Conservation (phyloP, 108 stramenopile species). For the Stephanodiscus triporus region DNA sequence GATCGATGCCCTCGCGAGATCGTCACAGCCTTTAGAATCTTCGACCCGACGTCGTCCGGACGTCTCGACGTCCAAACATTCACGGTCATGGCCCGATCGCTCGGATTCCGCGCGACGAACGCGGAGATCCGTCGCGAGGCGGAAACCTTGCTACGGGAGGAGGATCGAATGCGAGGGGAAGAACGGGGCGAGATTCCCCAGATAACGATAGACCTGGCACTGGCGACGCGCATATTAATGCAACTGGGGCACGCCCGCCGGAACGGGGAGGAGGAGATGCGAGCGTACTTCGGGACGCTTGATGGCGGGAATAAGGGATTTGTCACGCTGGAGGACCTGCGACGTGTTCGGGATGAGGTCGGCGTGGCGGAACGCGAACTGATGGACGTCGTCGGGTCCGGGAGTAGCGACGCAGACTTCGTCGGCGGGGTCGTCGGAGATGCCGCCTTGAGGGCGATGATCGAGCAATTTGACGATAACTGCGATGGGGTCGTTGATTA, state of each 20-base stretch:
- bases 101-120: conserved; percentile 22
- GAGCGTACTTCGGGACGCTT: conserved; percentile 33
- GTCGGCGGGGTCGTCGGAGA: conserved; percentile 11
- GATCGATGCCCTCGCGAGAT: too few species aligned
- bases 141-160: conserved; percentile 2
- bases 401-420: background rate
- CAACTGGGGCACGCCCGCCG: conserved; percentile 18
- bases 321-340: conserved; percentile 35
- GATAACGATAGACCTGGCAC: conserved; percentile 17
- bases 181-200: too few species aligned
- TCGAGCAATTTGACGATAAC: conserved; percentile 37
- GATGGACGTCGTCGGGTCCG: background rate
- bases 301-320: conserved; percentile 35
- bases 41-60: conserved; percentile 29
- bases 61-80: conserved; percentile 22
- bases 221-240: conserved; percentile 20
- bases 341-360: conserved; percentile 23
- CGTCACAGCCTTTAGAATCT: too few species aligned
- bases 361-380: background rate
- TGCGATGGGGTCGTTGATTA: conserved; percentile 30
- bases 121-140: conserved; percentile 5
- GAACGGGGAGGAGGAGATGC: conserved; percentile 30
- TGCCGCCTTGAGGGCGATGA: conserved; percentile 22
- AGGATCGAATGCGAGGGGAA: conserved; percentile 1
- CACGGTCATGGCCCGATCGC: conserved; percentile 23